A percentile compares a stretch with the other conserved stretches of the same genome.
Conservation (phyloP, 2,329 filamentous ascomycete species). For the Incumbomyces delicatus region DNA sequence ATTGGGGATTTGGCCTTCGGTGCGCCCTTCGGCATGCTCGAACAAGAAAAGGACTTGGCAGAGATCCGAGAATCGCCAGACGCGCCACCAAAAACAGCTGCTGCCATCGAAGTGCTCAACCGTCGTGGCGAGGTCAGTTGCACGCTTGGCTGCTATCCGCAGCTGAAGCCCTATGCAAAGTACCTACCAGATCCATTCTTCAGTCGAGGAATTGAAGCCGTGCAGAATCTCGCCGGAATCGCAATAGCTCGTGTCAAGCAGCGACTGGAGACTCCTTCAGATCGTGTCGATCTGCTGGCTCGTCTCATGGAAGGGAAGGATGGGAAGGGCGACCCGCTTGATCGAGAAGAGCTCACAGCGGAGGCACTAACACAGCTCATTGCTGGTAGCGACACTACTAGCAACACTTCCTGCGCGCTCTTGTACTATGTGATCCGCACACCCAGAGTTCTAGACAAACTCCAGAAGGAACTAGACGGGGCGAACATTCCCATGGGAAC, state of each 20-base stretch:
- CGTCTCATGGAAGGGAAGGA: conserved; percentile 80
- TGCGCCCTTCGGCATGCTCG: conserved; percentile 73
- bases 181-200: conserved; percentile 80
- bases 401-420: conserved; percentile 70
- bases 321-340: conserved; percentile 64
- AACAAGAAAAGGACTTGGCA: conserved; percentile 63
- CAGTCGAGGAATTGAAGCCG: conserved; percentile 56
- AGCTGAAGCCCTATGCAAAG: conserved; percentile 67
- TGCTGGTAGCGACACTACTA: conserved; percentile 57
- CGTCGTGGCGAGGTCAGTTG: conserved; percentile 77
- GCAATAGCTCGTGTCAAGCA: conserved; percentile 71
- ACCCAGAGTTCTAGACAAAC: conserved; percentile 58
- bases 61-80: conserved; percentile 58
- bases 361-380: conserved; percentile 85
- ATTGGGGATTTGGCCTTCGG: conserved; percentile 60
- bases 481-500: conserved; percentile 38
- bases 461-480: conserved; percentile 67
- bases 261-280: conserved; percentile 52
- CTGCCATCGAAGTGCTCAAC: conserved; percentile 81
- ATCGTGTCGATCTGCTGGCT: conserved; percentile 69
- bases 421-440: conserved; percentile 65
- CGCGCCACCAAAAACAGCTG: conserved; percentile 56
- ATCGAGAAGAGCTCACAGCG: conserved; percentile 70
- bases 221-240: conserved; percentile 75
- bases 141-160: conserved; percentile 64